Evolutionary conservation across 257 asterid genomes (phyloP), one percentile per base, ranked within the genome.

Genomic region (Perilla frutescens): DNA sequence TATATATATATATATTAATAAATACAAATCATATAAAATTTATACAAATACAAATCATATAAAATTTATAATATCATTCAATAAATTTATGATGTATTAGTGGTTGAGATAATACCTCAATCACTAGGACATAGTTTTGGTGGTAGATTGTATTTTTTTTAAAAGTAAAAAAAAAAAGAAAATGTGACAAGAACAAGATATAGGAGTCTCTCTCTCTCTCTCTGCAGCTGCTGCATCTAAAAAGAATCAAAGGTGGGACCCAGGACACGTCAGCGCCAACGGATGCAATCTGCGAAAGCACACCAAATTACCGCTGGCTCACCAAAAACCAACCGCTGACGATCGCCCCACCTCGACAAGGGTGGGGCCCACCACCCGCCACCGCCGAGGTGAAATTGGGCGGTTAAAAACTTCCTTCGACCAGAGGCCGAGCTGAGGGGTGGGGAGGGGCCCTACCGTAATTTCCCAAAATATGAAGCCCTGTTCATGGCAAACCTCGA

Each of bases 381-480:
- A 31, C 70, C 73, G 78, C 68, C 62, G 67, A 44, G 71, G 65
- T 68, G 69, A 57, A 56, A 40, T 13, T 10, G 5, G 71, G 70
- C 71, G 59, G 81, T 72, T 60, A 72, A 72, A 59, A n/a, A n/a
- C n/a, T n/a, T n/a, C 29, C 62, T 32, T 70, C 58, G 68, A 50
- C 51, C 58, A 32, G 34, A 1, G 1, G 3, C 3, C 5, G 41
- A 65, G 57, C 11, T 31, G 58, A 45, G 66, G 41, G 15, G 40
- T 7, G 61, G 61, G 62, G 40, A 15, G 36, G 78, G 83, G 83
- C 4, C 74, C 34, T 53, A 9, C 6, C 39, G 84, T 70, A 80
- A 79, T 80, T 80, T 70, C 71, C 66, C 67, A 7, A 13, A 66
- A 60, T 48, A 14, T 62, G 11, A 50, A 69, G 77, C 82, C 83